Base-by-base conservation (phyloP, 306 rosid species). In the apple (Malus domestica) region DNA sequence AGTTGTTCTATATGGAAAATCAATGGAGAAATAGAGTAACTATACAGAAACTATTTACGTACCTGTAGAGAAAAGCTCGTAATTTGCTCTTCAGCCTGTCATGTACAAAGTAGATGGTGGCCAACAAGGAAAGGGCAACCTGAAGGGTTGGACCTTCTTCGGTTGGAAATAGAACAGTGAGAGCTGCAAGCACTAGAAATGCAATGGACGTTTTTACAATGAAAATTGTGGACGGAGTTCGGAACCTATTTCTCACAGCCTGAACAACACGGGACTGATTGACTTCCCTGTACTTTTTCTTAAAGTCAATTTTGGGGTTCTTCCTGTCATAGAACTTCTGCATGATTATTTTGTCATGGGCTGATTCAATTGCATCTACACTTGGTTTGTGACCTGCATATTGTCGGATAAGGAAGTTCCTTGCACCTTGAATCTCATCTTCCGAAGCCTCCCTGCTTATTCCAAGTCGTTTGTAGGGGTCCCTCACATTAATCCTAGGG, bases 81-180 rank as follows among this genome's bases (percentile, higher is more conserved):
- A 88, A 61, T 76, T 82, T 95, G 90, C 89, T 88, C 91, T 89
- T 90, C 82, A 95, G 82, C 77, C 97, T 89, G 59, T 95, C 91
- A 18, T 90, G 25, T 77, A 95, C 22, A 82, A 95, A 87, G 85
- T 95, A 92, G 5, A 90, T 70, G 52, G 98, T 95, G 63, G 96
- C 97, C 16, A 95, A 33, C 71, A 95, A 86, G 51, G 98, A 95
- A 79, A 92, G 8, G 70, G 95, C 95, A 1, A 95, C 98, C 88
- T 95, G 98, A 83, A 95, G 90, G 20, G 97, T 95, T 71, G 98
- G 98, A 63, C 98, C 98, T 79, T 92, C 97, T 83, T 95, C 98
- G 40, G 98, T 95, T 78, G 98, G 98, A 76, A 89, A 89, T 63
- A 92, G 87, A 72, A 88, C 81, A 61, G 96, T 90, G 73, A 95